Percentiles rank a stretch among this genome's conserved stretches.
These are phyloP conservation scores for Pseudonitzschia multistriata DNA, from an alignment of 108 stramenopile genomes.

Conservation along the genomic window DNA sequence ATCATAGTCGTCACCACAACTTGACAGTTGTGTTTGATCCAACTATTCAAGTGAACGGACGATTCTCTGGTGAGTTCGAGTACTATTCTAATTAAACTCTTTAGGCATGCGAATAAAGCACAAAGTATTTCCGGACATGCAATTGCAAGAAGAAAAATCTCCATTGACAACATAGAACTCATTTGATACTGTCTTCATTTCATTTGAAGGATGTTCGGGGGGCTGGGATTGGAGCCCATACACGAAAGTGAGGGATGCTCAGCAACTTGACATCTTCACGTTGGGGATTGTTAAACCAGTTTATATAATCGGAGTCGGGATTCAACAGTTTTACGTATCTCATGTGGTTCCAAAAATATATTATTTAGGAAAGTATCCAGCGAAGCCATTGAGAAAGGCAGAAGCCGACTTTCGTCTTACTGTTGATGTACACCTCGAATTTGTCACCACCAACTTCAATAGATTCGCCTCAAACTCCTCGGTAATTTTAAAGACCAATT, in stretches of 20 bases:
- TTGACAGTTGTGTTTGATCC: slow-evolving; percentile 46
- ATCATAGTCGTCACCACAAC: slow-evolving; percentile 4
- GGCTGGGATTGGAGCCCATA: slow-evolving; percentile 64
- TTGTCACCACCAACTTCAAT: not conserved
- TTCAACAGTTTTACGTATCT: slow-evolving; percentile 17
- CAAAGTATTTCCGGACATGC: not conserved
- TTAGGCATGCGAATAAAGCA: too few species aligned
- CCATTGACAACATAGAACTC: not conserved
- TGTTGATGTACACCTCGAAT: slow-evolving; percentile 32
- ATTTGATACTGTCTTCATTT: too few species aligned
- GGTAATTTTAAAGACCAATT: not conserved
- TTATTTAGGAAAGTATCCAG: slow-evolving; percentile 35
- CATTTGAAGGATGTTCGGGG: slow-evolving; percentile 36
- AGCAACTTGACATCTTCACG: slow-evolving; percentile 25
- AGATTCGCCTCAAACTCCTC: not conserved
- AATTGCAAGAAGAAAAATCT: not conserved
- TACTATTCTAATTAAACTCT: too few species aligned
- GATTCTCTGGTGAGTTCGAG: slow-evolving; percentile 16
- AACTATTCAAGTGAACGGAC: slow-evolving; percentile 32
- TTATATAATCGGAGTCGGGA: slow-evolving; percentile 22
- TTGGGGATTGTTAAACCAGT: slow-evolving; percentile 41
- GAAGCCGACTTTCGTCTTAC: slow-evolving; percentile 21
- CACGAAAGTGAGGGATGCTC: slow-evolving; percentile 19
- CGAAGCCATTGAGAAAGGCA: not conserved
- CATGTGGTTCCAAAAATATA: slow-evolving; percentile 44